These are phyloP conservation scores for Colletotrichum zoysiae DNA, from an alignment of 2,329 filamentous ascomycete species.

Conservation along the genomic window DNA sequence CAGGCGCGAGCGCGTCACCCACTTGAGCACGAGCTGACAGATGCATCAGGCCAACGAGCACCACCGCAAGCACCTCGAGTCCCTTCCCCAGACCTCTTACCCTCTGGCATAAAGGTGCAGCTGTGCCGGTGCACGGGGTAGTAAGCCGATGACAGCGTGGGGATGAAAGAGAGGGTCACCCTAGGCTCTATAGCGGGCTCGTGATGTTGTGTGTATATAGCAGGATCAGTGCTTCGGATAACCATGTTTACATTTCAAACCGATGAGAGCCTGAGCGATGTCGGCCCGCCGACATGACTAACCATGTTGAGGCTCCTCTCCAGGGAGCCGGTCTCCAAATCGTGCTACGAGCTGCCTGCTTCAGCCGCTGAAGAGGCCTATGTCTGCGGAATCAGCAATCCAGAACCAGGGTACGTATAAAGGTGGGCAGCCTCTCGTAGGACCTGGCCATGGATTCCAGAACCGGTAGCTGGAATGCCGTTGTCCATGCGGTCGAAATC, in stretches of 20 bases:
- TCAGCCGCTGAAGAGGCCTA: neutral
- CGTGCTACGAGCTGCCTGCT: neutral
- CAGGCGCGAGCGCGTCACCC: neutral
- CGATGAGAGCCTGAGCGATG: neutral
- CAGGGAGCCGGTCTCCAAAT: neutral
- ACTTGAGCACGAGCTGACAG: slow-evolving; percentile 14
- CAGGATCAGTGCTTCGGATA: slow-evolving; percentile 37
- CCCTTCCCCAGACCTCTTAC: slow-evolving; percentile 83
- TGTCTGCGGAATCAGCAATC: neutral
- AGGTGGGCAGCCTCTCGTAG: neutral
- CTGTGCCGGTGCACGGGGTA: slow-evolving; percentile 17
- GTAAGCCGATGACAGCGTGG: neutral
- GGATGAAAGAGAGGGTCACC: neutral
- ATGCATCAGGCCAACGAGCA: slow-evolving; percentile 84
- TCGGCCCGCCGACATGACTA: neutral
- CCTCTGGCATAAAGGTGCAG: slow-evolving; percentile 70
- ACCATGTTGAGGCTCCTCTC: neutral
- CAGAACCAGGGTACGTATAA: no score
- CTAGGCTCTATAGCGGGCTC: slow-evolving; percentile 13
- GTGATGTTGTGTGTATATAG: slow-evolving; percentile 42
- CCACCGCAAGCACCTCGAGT: slow-evolving; percentile 85
- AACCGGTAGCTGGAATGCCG: neutral
- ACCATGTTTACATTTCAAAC: slow-evolving; percentile 23
- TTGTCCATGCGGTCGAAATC: no score
- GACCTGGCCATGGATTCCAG: neutral